These are phyloP conservation scores for Starmerella potacharoeniae DNA, from an alignment of 805 yeast genomes.

Conservation along the genomic window DNA sequence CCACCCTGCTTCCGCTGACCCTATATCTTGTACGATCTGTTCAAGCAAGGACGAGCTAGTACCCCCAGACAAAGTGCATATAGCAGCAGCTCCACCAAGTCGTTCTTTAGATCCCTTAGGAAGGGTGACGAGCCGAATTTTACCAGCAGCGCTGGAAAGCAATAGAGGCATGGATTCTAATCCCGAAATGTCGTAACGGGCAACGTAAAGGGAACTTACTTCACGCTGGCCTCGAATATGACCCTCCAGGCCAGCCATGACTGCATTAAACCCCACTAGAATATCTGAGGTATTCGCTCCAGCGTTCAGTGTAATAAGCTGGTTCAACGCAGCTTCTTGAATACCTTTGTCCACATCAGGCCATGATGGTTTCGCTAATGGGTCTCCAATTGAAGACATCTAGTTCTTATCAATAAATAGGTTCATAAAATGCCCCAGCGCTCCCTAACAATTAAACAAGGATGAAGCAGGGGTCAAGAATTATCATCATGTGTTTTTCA, in stretches of 20 bases:
- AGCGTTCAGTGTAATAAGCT: background rate
- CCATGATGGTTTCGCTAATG: conserved; percentile 23
- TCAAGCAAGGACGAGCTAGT: background rate
- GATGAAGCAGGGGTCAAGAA: background rate
- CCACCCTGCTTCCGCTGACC: conserved; percentile 18
- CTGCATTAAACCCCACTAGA: conserved; percentile 22
- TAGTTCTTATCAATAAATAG: conserved; percentile 1
- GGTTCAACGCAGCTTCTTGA: conserved; percentile 8
- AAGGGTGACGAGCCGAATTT: conserved; percentile 16
- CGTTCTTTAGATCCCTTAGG: conserved; percentile 12
- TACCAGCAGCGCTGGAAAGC: conserved; percentile 18
- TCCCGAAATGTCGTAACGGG: conserved; percentile 18
- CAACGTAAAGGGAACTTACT: conserved; percentile 16
- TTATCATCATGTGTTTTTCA: background rate
- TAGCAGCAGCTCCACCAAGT: conserved; percentile 8
- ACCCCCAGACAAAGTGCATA: conserved; percentile 7
- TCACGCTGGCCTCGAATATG: background rate
- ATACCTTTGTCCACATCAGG: conserved; percentile 11
- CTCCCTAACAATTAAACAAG: background rate
- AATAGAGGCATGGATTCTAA: conserved; percentile 17
- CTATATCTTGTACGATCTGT: conserved; percentile 4
- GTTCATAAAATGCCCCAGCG: background rate
- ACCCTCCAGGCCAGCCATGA: conserved; percentile 20
- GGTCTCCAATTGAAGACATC: conserved; percentile 14
- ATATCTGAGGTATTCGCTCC: conserved; percentile 12